Evolutionary conservation across 148 eudicot genomes (phyloP), one percentile per base, ranked within the genome.

Genomic region (Chenopodium berlandieri): DNA sequence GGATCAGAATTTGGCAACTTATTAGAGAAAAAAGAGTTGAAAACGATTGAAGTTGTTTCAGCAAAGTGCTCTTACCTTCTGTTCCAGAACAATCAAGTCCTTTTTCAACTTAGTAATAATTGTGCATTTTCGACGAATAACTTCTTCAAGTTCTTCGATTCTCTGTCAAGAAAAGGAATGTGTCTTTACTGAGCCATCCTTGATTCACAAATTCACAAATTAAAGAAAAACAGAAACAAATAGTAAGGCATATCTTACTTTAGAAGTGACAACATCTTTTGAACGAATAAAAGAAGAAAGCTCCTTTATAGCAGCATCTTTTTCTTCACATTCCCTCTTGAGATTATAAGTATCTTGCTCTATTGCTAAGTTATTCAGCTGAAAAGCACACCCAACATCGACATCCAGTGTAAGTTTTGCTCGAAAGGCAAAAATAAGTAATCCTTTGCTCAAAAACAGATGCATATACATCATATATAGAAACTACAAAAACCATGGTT

Each of bases 71-170:
- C 62, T 56, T 14, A 95, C 98, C 94, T 95, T 91, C 81, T 95
- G 96, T 85, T 95, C 97, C 23, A 95, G 87, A 66, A 90, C 82
- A 78, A 86, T 20, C 83, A 93, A 75, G 81, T 95, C 98, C 85
- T 92, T 95, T 78, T 86, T 92, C 71, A 93, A 83, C 82, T 78
- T 95, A 74, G 89, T 92, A 64, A 95, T 91, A 30, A 88, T 82
- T 87, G 84, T 83, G 84, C 86, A 92, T 89, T 95, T 95, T 71
- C 88, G 85, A 7, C 96, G 97, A 78, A 95, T 86, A 40, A 93
- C 84, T 76, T 93, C 98, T 84, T 95, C 98, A 71, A 95, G 88
- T 66, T 95, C 97, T 78, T 87, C 85, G 77, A 91, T 89, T 85
- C 97, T 90, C 98, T 95, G 92, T 80, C 65, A 40, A n/a, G 19